Evolutionary conservation across 768 basidiomycete genomes (phyloP), one percentile per base, ranked within the genome.

Genomic region (Xerocomus brunneocitrinus): DNA sequence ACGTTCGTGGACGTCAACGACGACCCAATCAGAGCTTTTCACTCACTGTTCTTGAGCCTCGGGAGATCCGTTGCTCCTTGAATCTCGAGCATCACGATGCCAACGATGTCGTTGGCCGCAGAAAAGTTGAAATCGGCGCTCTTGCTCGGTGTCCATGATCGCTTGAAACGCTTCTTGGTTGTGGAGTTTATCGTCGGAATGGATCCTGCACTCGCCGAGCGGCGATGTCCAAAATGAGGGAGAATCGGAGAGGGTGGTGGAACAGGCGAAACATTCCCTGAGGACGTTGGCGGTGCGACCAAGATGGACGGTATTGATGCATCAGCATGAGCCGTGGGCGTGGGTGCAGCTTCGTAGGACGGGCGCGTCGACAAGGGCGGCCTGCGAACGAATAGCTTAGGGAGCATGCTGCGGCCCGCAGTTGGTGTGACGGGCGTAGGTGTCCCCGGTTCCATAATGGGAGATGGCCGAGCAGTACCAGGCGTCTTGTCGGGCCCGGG

Each of bases 31-130:
- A 7, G 9, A 9, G 31, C 8, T 16, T 0, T 46, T 47, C 16
- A 80, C 90, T 56, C 50, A 95, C 94, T 87, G 60, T 97, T 98
- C 67, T 83, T 87, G 54, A 93, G 72, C 65, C 79, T 79, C 0
- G 97, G 97, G 46, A 98, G 72, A 70, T 95, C 93, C 30, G 79
- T 79, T 25, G 92, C 95, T 12, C 82, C 74, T 54, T 84, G 76
- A 55, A 99, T 89, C 72, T 99, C 95, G 22, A 99, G 71, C 84
- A 97, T 89, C 35, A 98, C 95, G 53, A 98, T 93, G 0, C 95
- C 95, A 2, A 95, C 72, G 36, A 97, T 86, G 64, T 98, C 95
- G 62, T 91, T 85, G 5, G 73, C 77, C 0, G 83, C 76, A 16
- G 79, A 79, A 55, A 91, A 81, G 65, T 85, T 85, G 67, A 75